These are phyloP conservation scores for Baudoinia panamericana DNA, from an alignment of 495 filamentous ascomycete species.

Conservation along the genomic window DNA sequence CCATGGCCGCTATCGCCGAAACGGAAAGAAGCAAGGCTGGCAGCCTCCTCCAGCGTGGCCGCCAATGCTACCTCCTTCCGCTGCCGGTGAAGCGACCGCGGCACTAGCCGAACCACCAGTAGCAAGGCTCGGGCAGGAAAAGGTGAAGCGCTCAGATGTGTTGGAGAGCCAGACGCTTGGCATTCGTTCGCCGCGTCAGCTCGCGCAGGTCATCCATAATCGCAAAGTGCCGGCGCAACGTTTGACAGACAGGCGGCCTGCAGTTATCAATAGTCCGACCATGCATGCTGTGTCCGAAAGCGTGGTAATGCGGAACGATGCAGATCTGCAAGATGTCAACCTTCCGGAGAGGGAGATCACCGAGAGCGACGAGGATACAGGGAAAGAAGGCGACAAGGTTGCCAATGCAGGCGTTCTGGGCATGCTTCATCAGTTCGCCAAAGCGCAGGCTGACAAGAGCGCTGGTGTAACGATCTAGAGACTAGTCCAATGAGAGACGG, in stretches of 20 bases:
- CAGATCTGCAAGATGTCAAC: constrained; percentile 4
- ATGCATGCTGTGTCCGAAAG: constrained; percentile 6
- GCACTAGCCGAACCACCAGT: not conserved
- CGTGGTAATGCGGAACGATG: constrained; percentile 6
- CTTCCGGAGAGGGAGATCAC: not conserved
- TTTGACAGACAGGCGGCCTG: too few species aligned
- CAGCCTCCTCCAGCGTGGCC: constrained; percentile 19
- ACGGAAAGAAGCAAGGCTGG: constrained; percentile 4
- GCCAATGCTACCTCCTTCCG: constrained; percentile 7
- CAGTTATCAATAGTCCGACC: not conserved
- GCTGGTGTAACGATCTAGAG: constrained; percentile 11
- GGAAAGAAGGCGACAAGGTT: constrained; percentile 27
- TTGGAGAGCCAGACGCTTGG: not conserved
- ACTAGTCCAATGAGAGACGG: too few species aligned
- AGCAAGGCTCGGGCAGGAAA: not conserved
- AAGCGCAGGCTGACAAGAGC: constrained; percentile 48
- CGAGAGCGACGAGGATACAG: constrained; percentile 32
- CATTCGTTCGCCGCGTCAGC: not conserved
- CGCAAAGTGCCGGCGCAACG: too few species aligned
- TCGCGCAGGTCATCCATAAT: too few species aligned
- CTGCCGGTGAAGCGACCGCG: constrained; percentile 1
- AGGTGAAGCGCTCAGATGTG: not conserved
- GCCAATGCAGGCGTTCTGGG: constrained; percentile 59
- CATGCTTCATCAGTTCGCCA: constrained; percentile 82
- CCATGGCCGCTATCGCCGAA: constrained; percentile 8